Conservation (phyloP, 805 yeast species). For the Pichia cabralensis region DNA sequence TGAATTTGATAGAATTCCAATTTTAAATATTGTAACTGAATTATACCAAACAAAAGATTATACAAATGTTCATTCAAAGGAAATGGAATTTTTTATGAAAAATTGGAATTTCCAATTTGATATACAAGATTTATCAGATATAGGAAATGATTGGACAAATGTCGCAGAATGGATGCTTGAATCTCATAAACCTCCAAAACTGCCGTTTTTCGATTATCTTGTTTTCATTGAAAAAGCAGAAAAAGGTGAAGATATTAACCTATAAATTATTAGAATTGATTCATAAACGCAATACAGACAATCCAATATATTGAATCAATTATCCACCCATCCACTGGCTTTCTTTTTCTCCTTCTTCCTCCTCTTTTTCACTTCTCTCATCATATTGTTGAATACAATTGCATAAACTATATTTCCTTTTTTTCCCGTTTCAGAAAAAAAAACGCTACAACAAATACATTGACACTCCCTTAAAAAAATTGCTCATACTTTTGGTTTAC, state of each 20-base stretch:
- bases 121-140: too few species aligned
- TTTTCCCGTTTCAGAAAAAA: too few species aligned
- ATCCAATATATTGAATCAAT: neutral
- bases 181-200: neutral
- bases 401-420: too few species aligned
- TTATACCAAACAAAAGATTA: neutral
- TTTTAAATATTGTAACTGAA: neutral
- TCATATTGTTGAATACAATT: too few species aligned
- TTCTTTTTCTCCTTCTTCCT: neutral
- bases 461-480: too few species aligned
- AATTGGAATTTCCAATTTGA: too few species aligned
- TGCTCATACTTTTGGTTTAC: too few species aligned
- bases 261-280: neutral
- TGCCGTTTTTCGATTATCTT: neutral
- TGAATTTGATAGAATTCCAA: neutral
- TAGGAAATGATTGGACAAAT: neutral
- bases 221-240: neutral
- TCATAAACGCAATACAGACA: neutral
- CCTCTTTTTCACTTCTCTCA: too few species aligned
- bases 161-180: neutral
- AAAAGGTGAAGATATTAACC: neutral
- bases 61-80: neutral
- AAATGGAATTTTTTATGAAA: neutral
- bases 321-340: too few species aligned
- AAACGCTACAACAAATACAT: too few species aligned